Conservation (phyloP, 352 stramenopile genomes). For the Pythium phragmitis region DNA sequence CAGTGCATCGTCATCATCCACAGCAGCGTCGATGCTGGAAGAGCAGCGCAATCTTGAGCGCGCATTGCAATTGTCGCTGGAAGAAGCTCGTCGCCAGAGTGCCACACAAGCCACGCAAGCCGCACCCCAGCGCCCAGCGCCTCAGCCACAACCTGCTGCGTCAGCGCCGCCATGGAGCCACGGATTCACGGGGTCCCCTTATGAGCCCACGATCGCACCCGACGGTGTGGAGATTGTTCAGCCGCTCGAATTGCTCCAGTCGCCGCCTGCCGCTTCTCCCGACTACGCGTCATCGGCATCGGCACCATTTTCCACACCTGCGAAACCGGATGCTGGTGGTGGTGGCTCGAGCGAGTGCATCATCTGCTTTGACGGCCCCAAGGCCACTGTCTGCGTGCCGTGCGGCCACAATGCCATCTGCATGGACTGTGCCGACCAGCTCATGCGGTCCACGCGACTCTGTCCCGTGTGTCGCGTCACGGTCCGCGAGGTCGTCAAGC, state of each 20-base stretch:
- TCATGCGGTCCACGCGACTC: conserved; percentile 56
- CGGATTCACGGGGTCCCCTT: conserved; percentile 30
- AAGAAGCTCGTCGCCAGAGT: conserved; percentile 43
- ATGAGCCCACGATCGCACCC: conserved; percentile 43
- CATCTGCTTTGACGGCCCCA: conserved; percentile 80
- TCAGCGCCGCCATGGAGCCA: conserved; percentile 37
- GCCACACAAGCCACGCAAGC: neutral
- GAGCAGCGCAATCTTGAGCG: conserved; percentile 61
- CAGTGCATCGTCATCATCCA: conserved; percentile 1
- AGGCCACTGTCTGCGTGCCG: conserved; percentile 75
- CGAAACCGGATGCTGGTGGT: neutral
- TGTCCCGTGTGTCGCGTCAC: conserved; percentile 77
- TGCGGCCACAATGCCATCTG: conserved; percentile 88
- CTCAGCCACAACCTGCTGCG: neutral
- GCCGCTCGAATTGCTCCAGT: conserved; percentile 23
- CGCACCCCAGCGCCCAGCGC: neutral
- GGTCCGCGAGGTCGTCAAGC: conserved; percentile 74
- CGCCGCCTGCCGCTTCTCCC: neutral
- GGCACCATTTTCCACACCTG: neutral
- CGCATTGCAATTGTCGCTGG: conserved; percentile 51
- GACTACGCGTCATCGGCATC: too few species aligned
- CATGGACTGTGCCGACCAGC: conserved; percentile 69
- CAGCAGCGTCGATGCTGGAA: conserved; percentile 30
- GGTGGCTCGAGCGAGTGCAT: conserved; percentile 54
- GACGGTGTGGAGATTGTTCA: conserved; percentile 85